Evolutionary conservation across 768 basidiomycete genomes (phyloP), one percentile per base, ranked within the genome.

Genomic region (Coprinopsis strossmayeri): DNA sequence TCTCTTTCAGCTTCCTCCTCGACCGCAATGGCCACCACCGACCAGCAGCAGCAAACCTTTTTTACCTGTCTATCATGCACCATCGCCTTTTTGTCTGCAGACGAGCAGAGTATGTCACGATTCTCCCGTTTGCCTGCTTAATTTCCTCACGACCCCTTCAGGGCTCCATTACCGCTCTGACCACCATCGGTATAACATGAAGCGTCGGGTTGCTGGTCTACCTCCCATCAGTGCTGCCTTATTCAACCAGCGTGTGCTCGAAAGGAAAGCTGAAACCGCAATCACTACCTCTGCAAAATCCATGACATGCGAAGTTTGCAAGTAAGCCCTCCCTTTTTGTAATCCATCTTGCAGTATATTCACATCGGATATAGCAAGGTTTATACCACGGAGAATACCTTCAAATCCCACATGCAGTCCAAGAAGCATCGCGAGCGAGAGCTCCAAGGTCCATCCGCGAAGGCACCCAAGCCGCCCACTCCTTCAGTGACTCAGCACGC

Each of bases 141-240:
- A 37, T 23, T 24, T 49, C 38, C 23, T 32, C 32, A 34, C n/a
- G n/a, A n/a, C 30, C 25, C 27, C 20, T 57, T 12, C 57, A 91
- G 88, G 95, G 51, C 68, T 70, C 0, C 96, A 99, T 63, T 97
- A 95, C 65, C 81, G 82, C 54, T 90, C 91, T 21, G 96, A 99
- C 66, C 87, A 89, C 64, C 96, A 99, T 69, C 76, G 93, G 46
- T 99, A 99, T 69, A 99, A 99, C 62, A 91, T 97, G 83, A 95
- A 95, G 73, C 87, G 94, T 55, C 82, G 92, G 24, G 88, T 98
- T 15, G 94, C 95, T 1, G 81, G 78, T 3, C 76, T 99, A 1
- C 87, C 91, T 7, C 93, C 95, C 1, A 81, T 99, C 58, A 83
- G 81, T 50, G 78, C 75, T 0, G 66, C 74, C 5, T 57, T 84